phyloP scores from a whole-genome alignment of 2,329 filamentous ascomycete species.

The Dothistroma pini region DNA sequence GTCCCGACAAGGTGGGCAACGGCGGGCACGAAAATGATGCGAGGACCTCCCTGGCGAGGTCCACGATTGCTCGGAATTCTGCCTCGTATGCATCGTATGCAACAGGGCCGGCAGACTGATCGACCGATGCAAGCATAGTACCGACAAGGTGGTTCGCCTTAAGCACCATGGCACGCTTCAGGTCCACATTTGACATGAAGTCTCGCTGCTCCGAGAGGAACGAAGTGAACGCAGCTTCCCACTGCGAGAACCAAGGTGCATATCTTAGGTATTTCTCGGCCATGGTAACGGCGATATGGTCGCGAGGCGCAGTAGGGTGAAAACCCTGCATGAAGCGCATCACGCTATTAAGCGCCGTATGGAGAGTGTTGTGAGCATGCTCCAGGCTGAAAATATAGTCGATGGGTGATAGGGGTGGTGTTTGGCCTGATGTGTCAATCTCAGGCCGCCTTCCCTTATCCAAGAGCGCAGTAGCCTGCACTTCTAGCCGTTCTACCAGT shows the following conservation, averaged over 20 bases:
- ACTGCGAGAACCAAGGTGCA: conserved; percentile 31
- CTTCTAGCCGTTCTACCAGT: conserved; percentile 32
- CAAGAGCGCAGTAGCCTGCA: conserved; percentile 32
- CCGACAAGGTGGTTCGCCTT: conserved; percentile 35
- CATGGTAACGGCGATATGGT: conserved; percentile 32
- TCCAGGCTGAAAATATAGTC: conserved; percentile 31
- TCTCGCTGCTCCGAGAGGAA: conserved; percentile 27
- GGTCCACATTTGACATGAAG: conserved; percentile 30
- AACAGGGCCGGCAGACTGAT: conserved; percentile 31
- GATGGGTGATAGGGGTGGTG: conserved; percentile 27
- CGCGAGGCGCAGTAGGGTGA: conserved; percentile 27
- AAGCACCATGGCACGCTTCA: conserved; percentile 36
- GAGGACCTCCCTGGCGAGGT: conserved; percentile 32
- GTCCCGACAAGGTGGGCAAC: conserved; percentile 29
- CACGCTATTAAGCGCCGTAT: conserved; percentile 33
- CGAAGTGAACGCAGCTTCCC: conserved; percentile 30
- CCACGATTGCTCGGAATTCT: conserved; percentile 34
- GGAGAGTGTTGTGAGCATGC: conserved; percentile 32
- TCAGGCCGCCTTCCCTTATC: conserved; percentile 31
- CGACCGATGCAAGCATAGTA: conserved; percentile 32
- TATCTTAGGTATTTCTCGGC: conserved; percentile 33
- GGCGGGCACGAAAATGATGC: conserved; percentile 33
- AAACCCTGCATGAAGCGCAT: conserved; percentile 35
- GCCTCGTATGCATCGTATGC: conserved; percentile 33
- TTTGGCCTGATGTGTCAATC: conserved; percentile 26